Evolutionary conservation across 352 stramenopile species (phyloP).

Genomic region (Halophytophthora polymorphica): DNA sequence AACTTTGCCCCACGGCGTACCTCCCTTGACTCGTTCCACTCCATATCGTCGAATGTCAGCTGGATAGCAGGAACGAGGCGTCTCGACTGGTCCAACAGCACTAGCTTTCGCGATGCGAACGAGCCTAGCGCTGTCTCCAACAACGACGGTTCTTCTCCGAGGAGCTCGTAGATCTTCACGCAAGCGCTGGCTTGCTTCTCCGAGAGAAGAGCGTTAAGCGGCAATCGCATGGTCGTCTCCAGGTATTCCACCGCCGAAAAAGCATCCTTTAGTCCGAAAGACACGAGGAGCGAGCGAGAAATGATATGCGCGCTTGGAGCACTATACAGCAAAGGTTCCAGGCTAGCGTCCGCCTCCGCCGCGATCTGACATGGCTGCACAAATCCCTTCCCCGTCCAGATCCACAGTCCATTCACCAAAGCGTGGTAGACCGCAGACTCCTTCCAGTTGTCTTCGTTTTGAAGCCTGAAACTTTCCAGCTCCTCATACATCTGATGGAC

Average conservation of each 20-base stretch:
- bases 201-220: constrained; percentile 21
- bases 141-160: constrained; percentile 26
- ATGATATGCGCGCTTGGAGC: constrained; percentile 60
- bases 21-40: constrained; percentile 65
- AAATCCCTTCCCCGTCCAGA: constrained; percentile 72
- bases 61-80: constrained; percentile 28
- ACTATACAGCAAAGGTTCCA: constrained; percentile 62
- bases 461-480: constrained; percentile 35
- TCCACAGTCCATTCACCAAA: constrained; percentile 46
- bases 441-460: constrained; percentile 26
- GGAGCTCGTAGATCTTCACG: constrained; percentile 43
- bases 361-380: constrained; percentile 51
- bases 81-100: constrained; percentile 39
- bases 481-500: constrained; percentile 53
- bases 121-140: constrained; percentile 23
- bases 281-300: constrained; percentile 48
- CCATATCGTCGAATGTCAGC: constrained; percentile 73
- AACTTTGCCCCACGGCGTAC: constrained; percentile 48
- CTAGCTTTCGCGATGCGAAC: constrained; percentile 33
- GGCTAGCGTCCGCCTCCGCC: constrained; percentile 28
- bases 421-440: constrained; percentile 30
- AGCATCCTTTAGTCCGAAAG: constrained; percentile 46
- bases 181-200: constrained; percentile 33
- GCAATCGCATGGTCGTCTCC: constrained; percentile 43
- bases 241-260: constrained; percentile 61